Evolutionary conservation across 495 filamentous ascomycete species (phyloP), one percentile per base, ranked within the genome.

Genomic region (Cercophora newfieldiana): DNA sequence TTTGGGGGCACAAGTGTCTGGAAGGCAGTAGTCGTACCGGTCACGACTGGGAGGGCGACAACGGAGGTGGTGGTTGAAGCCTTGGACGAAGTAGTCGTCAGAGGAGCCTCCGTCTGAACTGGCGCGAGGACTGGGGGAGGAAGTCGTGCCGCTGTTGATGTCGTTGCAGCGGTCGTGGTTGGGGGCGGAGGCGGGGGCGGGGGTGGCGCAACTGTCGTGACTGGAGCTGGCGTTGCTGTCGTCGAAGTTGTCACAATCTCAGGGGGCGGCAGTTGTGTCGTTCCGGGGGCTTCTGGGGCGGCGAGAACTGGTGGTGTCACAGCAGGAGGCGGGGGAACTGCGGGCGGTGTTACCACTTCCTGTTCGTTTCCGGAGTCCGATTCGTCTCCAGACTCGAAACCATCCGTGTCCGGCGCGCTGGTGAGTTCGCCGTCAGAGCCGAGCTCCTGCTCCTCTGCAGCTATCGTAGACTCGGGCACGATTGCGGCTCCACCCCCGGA

Each of bases 321-420:
- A 31, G 47, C 63, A 24, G 56, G 12, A 22, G 63, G 44, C 19
- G 63, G 44, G 24, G 55, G 2, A 16, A 18, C 7, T 7, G 37
- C 8, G 10, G 28, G 26, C 28, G 61, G 22, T 14, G 50, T 8
- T 19, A 50, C 16, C 16, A 10, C 18, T 44, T 61, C 63, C 8
- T 48, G 54, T 2, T 28, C 24, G 53, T 65, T 57, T 2, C 25
- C 54, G 4, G 63, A 65, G 14, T n/a, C 62, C n/a, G 63, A 66
- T 5, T 66, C 63, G n/a, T 31, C 30, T 25, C 55, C 55, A 5
- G 47, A 58, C 7, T 60, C 56, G 56, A 66, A 26, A 1, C 63
- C 63, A 22, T 63, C 61, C 30, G 63, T 61, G 28, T 57, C 64
- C 3, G 64, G 51, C 18, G 25, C 54, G 12, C 22, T 47, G 14